These are phyloP conservation scores for Fusarium incarnatum DNA, from an alignment of 2,329 filamentous ascomycete species.

Conservation along the genomic window DNA sequence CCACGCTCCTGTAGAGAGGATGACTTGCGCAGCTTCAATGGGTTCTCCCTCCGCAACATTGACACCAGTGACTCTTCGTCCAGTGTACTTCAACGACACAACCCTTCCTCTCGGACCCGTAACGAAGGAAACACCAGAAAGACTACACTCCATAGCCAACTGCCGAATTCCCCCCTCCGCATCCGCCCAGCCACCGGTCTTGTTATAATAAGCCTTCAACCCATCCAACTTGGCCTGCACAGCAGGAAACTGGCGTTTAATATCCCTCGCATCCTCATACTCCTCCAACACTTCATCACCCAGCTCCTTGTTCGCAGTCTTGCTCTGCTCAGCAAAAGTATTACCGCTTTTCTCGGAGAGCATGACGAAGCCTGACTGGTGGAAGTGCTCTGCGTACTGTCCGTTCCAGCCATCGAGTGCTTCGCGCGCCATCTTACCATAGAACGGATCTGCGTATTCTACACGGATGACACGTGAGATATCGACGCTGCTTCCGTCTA, in stretches of 20 bases:
- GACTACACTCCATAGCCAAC: conserved; percentile 44
- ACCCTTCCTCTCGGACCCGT: conserved; percentile 48
- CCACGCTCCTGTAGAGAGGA: conserved; percentile 78
- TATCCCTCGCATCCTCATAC: conserved; percentile 41
- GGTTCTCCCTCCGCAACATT: conserved; percentile 51
- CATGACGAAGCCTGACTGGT: conserved; percentile 51
- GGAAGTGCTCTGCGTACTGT: conserved; percentile 48
- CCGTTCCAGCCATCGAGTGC: conserved; percentile 45
- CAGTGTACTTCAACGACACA: conserved; percentile 34
- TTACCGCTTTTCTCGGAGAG: conserved; percentile 34
- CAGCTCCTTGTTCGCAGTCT: conserved; percentile 23
- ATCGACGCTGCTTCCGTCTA: conserved; percentile 56
- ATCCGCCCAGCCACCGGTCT: conserved; percentile 50
- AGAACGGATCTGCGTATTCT: conserved; percentile 74
- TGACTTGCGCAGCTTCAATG: conserved; percentile 67
- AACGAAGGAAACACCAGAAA: conserved; percentile 49
- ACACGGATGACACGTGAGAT: conserved; percentile 56
- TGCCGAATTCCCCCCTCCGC: conserved; percentile 46
- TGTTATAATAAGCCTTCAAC: conserved; percentile 46
- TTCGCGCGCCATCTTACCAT: conserved; percentile 66
- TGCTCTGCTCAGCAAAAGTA: conserved; percentile 40
- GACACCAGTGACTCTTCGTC: conserved; percentile 42
- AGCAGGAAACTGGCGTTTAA: conserved; percentile 31
- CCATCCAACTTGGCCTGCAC: conserved; percentile 42
- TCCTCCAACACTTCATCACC: conserved; percentile 36